A percentile compares a stretch with the other conserved stretches of the same genome.
phyloP scores from a whole-genome alignment of 169 alveolate genomes.

The Plasmodium vivax region DNA sequence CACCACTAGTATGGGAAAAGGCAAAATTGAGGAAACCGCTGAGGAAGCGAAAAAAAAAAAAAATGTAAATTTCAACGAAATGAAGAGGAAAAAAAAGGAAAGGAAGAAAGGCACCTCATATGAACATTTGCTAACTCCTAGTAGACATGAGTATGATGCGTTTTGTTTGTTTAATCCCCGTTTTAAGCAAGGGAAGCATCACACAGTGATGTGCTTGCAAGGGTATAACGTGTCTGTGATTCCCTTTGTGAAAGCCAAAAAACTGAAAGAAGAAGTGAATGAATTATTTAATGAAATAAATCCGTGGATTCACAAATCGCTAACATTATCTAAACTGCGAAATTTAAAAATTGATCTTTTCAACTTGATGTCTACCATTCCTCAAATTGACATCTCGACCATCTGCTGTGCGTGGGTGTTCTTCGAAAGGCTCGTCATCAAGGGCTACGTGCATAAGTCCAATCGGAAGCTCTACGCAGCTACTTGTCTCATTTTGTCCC shows the following conservation, averaged over 20 bases:
- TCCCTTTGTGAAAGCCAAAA: slow-evolving; percentile 70
- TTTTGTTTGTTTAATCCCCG: slow-evolving; percentile 74
- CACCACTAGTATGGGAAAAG: background rate
- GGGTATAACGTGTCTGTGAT: slow-evolving; percentile 72
- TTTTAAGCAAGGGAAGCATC: slow-evolving; percentile 74
- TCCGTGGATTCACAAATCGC: slow-evolving; percentile 75
- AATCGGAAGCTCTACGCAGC: slow-evolving; percentile 85
- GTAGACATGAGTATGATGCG: slow-evolving; percentile 72
- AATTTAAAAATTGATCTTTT: slow-evolving; percentile 77
- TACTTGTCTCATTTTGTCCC: slow-evolving; percentile 82
- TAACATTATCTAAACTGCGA: slow-evolving; percentile 72
- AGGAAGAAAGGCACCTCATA: slow-evolving; percentile 74
- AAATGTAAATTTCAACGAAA: background rate
- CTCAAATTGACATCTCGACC: slow-evolving; percentile 84
- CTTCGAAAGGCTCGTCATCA: slow-evolving; percentile 82
- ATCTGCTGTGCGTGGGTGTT: slow-evolving; percentile 85
- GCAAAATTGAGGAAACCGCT: background rate
- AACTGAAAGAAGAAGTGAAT: slow-evolving; percentile 67
- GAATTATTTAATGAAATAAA: slow-evolving; percentile 72
- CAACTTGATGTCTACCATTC: slow-evolving; percentile 73
- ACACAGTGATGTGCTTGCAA: slow-evolving; percentile 64
- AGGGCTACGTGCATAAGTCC: slow-evolving; percentile 79
- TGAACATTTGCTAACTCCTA: slow-evolving; percentile 69
- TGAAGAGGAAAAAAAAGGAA: slow-evolving; percentile 23
- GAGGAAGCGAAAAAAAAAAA: background rate